Evolutionary conservation across 352 stramenopile genomes (phyloP).

Genomic region (Pythium dissimile): DNA sequence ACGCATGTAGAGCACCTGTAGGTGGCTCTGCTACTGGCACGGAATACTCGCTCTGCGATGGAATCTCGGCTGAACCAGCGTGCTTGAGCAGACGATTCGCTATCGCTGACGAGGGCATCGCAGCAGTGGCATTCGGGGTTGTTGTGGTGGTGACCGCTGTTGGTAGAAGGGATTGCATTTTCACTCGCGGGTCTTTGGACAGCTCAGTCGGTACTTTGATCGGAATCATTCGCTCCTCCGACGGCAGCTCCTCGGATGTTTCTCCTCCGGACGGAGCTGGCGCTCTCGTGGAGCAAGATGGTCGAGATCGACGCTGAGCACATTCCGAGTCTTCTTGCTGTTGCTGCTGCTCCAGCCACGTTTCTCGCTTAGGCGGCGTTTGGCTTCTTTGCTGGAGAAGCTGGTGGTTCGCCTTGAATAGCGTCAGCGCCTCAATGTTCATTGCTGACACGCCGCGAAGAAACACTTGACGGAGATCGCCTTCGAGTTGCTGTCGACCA

Average conservation of each 20-base stretch:
- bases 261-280: not conserved
- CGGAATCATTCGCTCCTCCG: constrained; percentile 18
- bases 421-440: constrained; percentile 69
- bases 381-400: not conserved
- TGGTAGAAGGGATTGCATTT: not conserved
- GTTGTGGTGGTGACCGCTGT: too few species aligned
- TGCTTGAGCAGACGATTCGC: constrained; percentile 11
- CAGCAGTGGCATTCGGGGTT: not conserved
- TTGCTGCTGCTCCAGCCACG: not conserved
- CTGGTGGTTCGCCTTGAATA: constrained; percentile 55
- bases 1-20: constrained; percentile 10
- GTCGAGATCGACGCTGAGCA: too few species aligned
- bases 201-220: constrained; percentile 2
- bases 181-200: not conserved
- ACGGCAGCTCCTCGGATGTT: constrained; percentile 14
- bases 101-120: constrained; percentile 5
- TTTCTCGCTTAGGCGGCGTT: too few species aligned
- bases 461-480: constrained; percentile 63
- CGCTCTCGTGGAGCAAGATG: too few species aligned
- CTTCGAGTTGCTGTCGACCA: constrained; percentile 46
- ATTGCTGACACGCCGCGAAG: constrained; percentile 67
- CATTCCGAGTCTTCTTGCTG: not conserved
- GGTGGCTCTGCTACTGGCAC: not conserved
- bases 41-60: not conserved
- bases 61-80: constrained; percentile 6